These are phyloP conservation scores for Cryptosporidium xiaoi DNA, from an alignment of 169 alveolate genomes.

Conservation along the genomic window DNA sequence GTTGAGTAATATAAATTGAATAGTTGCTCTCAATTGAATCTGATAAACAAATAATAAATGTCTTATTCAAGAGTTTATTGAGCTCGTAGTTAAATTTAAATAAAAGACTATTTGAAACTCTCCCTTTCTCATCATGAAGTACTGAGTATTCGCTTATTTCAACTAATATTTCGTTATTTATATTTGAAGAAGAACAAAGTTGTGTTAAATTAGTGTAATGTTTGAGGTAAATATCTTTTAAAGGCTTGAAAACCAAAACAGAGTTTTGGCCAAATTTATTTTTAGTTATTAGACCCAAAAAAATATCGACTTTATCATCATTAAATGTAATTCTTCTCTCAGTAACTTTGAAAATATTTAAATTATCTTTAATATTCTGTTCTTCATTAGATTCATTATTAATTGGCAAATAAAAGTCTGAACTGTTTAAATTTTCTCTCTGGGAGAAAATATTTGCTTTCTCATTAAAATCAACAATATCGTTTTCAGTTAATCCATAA, in stretches of 20 bases:
- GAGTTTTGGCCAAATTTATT: background rate
- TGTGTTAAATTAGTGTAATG: background rate
- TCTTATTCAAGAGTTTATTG: background rate
- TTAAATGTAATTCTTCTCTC: conserved; percentile 22
- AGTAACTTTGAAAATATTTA: background rate
- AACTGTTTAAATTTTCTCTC: too few species aligned
- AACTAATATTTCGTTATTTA: conserved; percentile 3
- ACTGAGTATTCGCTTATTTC: background rate
- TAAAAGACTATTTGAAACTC: background rate
- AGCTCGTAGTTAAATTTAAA: conserved; percentile 16
- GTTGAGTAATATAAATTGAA: conserved; percentile 45
- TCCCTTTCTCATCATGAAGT: background rate
- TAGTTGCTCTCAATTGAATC: conserved; percentile 26
- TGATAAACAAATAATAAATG: conserved; percentile 55
- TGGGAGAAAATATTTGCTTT: too few species aligned
- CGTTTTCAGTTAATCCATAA: background rate
- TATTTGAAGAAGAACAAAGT: conserved; percentile 62
- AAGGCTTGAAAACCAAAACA: conserved; percentile 25
- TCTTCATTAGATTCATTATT: background rate
- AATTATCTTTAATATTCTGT: background rate
- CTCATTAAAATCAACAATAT: background rate
- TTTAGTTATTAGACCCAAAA: background rate
- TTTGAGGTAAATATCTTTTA: background rate
- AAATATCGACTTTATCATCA: conserved; percentile 1
- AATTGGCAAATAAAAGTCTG: too few species aligned